Evolutionary conservation across 129 eudicot genomes (phyloP), one percentile per base, ranked within the genome.

Genomic region (Gnaphalium uliginosum): DNA sequence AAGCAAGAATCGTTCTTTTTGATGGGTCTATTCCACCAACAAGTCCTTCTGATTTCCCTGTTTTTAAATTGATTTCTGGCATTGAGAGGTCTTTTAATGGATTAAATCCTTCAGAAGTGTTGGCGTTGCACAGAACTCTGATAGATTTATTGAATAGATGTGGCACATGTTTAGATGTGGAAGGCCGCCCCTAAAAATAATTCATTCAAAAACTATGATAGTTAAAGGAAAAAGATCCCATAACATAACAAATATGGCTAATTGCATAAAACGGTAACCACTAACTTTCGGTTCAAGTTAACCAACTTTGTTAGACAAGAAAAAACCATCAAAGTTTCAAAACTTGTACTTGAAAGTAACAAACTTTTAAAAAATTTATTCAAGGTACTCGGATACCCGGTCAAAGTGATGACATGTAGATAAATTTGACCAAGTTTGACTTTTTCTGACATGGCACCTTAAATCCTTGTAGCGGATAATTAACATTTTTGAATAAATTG

Each of bases 91-190:
- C 97, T 71, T 84, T 86, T 1, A 61, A 21, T 5, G 97, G 90
- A 76, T 74, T 75, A 81, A 91, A 91, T 19, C 79, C 80, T 60
- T 85, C 96, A 0, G 92, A 91, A 24, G 89, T 85, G 75, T 91
- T 91, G 26, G 97, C 97, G 50, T 89, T 89, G 76, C 92, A 89
- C 30, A 91, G 25, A 56, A 86, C 97, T 63, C 92, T 74, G 0
- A 91, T 91, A n/a, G 92, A 81, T 41, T 83, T 82, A 32, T 84
- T 81, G 85, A 66, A 73, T 2, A 91, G 68, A 41, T 81, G 21
- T 6, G 95, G 95, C 43, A 86, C 76, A 0, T 86, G 74, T 13
- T 73, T 81, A 6, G 97, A 86, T 7, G 84, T 68, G 32, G 86
- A 88, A 0, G 97, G 97, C 32, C 92, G 97, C 32, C 92, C 97